A percentile compares a stretch with the other conserved stretches of the same genome.
These are phyloP conservation scores for Solanum hybrid DNA, from an alignment of 305 asterid species.

Conservation along the genomic window DNA sequence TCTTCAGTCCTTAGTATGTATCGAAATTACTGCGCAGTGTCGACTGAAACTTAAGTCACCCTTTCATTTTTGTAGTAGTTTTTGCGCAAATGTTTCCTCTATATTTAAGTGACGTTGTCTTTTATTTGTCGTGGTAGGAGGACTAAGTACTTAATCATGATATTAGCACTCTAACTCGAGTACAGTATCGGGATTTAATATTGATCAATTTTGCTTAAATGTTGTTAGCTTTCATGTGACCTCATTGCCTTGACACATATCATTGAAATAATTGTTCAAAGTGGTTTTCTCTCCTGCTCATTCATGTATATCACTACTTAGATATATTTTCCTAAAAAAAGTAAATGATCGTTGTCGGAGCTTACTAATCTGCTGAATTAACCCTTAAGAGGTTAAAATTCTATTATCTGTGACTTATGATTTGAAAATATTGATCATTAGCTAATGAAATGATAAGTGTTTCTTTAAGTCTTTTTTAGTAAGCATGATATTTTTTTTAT, in stretches of 20 bases:
- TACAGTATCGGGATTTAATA: background rate
- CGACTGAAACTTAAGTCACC: background rate
- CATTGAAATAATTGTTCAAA: background rate
- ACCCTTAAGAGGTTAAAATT: background rate
- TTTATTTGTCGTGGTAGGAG: background rate
- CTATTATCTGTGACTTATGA: background rate
- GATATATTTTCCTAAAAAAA: no score
- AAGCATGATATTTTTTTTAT: background rate
- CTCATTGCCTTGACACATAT: background rate
- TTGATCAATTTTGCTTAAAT: background rate
- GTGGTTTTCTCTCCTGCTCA: background rate
- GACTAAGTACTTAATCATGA: background rate
- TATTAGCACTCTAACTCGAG: background rate
- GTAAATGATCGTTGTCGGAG: background rate
- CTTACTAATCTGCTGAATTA: background rate
- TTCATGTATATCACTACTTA: background rate
- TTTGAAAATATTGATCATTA: background rate
- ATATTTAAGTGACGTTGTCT: background rate
- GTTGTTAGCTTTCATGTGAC: background rate
- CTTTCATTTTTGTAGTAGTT: background rate
- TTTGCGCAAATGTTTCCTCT: background rate
- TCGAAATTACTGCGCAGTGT: background rate
- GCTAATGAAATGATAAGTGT: background rate
- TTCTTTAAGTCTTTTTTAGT: background rate
- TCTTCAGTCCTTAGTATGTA: background rate